Base-by-base conservation (phyloP, 2,329 filamentous ascomycete genomes). In the Thelonectria rubi region DNA sequence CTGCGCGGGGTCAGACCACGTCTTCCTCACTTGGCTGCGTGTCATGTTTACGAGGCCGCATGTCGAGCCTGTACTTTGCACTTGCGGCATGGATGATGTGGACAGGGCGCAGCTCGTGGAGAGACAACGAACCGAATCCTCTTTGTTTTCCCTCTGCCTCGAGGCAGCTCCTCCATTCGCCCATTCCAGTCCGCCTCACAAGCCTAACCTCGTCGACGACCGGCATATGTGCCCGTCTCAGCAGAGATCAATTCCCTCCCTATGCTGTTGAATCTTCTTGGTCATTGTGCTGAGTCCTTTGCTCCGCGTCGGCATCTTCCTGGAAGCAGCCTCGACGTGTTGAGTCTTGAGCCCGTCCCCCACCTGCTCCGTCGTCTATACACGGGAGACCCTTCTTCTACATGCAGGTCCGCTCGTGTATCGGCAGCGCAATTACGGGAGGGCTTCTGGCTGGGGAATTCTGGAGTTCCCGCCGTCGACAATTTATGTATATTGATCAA, bases 11-110 rank as follows among this genome's bases (percentile, higher is more conserved):
- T 32, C 54, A 56, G 37, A 21, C 42, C 52, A 55, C 17, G 34
- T 37, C 34, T 17, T 32, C 21, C 45, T 30, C 21, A 30, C 14
- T 17, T 30, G 26, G 10, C 52, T 55, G 52, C 46, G 54, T 56
- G 46, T 56, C 26, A 56, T 56, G 54, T 43, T 56, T 42, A 56
- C 37, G 17, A 20, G 17, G 26, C 17, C 40, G 40, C 51, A 49
- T 14, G 10, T 37, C 12, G 14, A 26, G 26, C 18, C 21, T 21
- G 30, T 21, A 30, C 14, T n/a, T 6, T 30, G 2, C 5, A 12
- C 14, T 30, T 30, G 42, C 42, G 3, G 21, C 21, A n/a, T 47
- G 21, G 14, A 11, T 34, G 32, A 34, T 10, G 32, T 34, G 32
- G 32, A 34, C 32, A 34, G 12, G 32, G 32, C 12, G 32, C 32